Evolutionary conservation across 768 basidiomycete genomes (phyloP).

Genomic region (Boletus fagicola): DNA sequence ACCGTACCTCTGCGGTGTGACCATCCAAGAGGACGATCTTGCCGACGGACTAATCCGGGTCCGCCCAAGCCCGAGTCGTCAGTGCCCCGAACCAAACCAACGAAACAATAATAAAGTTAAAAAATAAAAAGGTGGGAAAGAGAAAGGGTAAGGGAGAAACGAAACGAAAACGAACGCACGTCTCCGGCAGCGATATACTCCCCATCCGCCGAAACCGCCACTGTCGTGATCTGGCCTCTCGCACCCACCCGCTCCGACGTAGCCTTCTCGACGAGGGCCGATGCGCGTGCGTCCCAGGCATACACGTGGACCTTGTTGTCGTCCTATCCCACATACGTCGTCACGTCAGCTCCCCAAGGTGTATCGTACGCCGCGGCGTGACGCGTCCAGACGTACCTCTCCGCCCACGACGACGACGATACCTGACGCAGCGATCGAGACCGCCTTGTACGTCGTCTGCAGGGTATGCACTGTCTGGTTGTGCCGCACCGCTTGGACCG

Average conservation of each 20-base stretch:
- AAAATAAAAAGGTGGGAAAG: background rate
- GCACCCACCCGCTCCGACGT: constrained; percentile 62
- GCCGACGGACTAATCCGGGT: constrained; percentile 60
- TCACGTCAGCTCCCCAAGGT: background rate
- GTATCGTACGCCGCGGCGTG: background rate
- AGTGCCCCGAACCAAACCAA: background rate
- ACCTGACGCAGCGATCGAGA: constrained; percentile 53
- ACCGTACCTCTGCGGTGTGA: constrained; percentile 52
- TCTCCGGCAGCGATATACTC: constrained; percentile 78
- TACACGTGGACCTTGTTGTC: constrained; percentile 75
- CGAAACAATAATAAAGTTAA: background rate
- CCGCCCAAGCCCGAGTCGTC: background rate
- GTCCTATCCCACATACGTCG: constrained; percentile 34
- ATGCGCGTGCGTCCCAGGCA: constrained; percentile 63
- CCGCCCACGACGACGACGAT: constrained; percentile 67
- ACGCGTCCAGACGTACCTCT: constrained; percentile 48
- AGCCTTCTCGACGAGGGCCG: constrained; percentile 47
- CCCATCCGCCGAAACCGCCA: constrained; percentile 82
- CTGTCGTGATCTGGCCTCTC: constrained; percentile 59
- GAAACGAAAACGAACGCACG: constrained; percentile 44
- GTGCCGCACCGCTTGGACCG: constrained; percentile 63
- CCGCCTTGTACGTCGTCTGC: constrained; percentile 50
- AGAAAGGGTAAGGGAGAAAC: background rate
- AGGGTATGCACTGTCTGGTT: constrained; percentile 67
- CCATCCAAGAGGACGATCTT: constrained; percentile 79